Percentiles rank a stretch among this genome's conserved stretches.
Evolutionary conservation across 352 stramenopile genomes (phyloP).

Genomic region (Phytophthora podocarpi): DNA sequence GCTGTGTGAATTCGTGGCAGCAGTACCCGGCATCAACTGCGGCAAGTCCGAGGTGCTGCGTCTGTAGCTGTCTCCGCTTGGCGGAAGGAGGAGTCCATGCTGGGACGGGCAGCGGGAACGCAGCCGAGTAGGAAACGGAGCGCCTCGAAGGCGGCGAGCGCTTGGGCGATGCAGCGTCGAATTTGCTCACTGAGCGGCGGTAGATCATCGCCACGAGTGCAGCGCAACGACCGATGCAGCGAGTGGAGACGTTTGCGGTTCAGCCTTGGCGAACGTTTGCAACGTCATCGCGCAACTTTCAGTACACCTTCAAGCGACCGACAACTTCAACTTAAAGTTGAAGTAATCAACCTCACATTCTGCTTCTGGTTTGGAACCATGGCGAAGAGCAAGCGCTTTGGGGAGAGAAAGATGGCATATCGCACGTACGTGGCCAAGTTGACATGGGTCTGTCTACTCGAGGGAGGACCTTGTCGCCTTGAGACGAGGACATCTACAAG

Average conservation of each 20-base stretch:
- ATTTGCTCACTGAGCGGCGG: background rate
- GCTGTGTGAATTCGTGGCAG: conserved; percentile 38
- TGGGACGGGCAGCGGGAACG: conserved; percentile 12
- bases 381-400: too few species aligned
- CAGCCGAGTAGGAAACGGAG: conserved; percentile 11
- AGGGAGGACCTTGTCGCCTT: too few species aligned
- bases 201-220: conserved; percentile 8
- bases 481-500: too few species aligned
- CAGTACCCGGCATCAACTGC: conserved; percentile 41
- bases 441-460: too few species aligned
- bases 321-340: too few species aligned
- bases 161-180: background rate
- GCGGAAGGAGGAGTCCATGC: conserved; percentile 9
- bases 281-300: conserved; percentile 4
- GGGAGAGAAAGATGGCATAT: too few species aligned
- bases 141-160: background rate
- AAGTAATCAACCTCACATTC: too few species aligned
- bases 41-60: conserved; percentile 39
- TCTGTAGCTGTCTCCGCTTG: conserved; percentile 27
- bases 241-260: background rate
- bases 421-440: too few species aligned
- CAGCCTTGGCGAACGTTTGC: background rate
- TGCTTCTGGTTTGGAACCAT: too few species aligned
- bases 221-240: background rate
- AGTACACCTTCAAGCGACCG: conserved; percentile 3